Base-by-base conservation (phyloP, 441 rosid species). In the Populus hybrid region DNA sequence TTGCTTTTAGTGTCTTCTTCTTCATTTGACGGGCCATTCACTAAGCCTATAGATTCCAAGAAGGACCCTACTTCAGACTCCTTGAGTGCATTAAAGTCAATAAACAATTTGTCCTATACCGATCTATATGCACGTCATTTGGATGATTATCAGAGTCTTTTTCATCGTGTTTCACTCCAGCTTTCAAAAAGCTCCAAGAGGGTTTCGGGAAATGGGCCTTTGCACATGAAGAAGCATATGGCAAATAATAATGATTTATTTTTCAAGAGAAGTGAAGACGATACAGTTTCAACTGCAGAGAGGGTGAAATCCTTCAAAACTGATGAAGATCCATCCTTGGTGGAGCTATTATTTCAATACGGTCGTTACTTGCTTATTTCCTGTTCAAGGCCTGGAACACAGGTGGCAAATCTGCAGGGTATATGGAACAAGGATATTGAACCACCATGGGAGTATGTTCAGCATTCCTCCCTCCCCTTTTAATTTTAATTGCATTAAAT, bases 311-410 rank as follows among this genome's bases (percentile, higher is more conserved):
- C 93, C 16, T 95, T 95, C 85, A 88, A 82, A 80, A 81, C 77
- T 12, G 88, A 94, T 66, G 90, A 95, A 77, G 99, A 95, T 79
- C 99, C 98, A 81, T 88, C 94, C 5, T 78, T 95, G 86, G 95
- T 92, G 85, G 98, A 92, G 81, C 95, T 95, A 77, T 57, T 95
- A 26, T 91, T 94, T 84, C 99, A 95, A 50, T 95, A 86, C 77
- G 99, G 98, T 79, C 86, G 99, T 14, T 95, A 95, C 88, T 85
- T 95, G 83, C 98, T 95, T 71, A 94, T 95, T 77, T 88, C 98
- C 81, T 87, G 91, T 65, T 95, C 98, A 50, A 83, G 94, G 69
- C 95, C 98, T 0, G 97, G 99, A 82, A 92, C 98, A 64, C 99
- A 91, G 80, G 97, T 91, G 73, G 87, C 99, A 64, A 94, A 94